phyloP scores from a whole-genome alignment of 805 yeast species.

The Saccharomycopsis babjevae region DNA sequence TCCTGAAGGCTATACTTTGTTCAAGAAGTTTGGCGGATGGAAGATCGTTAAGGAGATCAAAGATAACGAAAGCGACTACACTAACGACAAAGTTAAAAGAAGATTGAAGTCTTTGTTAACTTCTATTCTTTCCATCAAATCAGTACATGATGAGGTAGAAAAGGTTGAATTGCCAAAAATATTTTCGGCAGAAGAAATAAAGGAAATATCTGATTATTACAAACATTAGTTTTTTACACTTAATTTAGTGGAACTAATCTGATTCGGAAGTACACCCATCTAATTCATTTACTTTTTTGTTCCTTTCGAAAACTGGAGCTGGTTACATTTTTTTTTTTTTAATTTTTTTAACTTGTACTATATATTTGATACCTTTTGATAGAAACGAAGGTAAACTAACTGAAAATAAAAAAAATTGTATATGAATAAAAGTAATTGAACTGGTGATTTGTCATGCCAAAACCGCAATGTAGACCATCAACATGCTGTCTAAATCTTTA shows the following conservation, averaged over 20 bases:
- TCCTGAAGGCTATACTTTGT: slow-evolving; percentile 41
- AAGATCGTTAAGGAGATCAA: slow-evolving; percentile 30
- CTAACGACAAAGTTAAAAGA: slow-evolving; percentile 23
- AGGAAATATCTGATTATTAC: background rate
- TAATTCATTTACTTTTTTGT: too few species aligned
- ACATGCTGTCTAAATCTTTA: too few species aligned
- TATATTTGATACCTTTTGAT: too few species aligned
- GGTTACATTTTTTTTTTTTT: too few species aligned
- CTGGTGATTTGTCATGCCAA: too few species aligned
- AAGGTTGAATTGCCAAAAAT: background rate
- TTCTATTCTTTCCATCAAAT: slow-evolving; percentile 38
- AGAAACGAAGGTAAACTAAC: background rate
- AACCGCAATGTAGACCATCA: too few species aligned
- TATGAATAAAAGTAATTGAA: too few species aligned
- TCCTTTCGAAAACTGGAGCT: too few species aligned
- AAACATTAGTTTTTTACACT: background rate
- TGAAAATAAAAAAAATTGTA: too few species aligned
- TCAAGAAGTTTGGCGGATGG: slow-evolving; percentile 58
- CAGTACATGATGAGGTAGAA: background rate
- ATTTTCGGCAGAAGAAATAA: background rate
- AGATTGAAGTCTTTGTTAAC: slow-evolving; percentile 48
- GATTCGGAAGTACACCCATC: too few species aligned
- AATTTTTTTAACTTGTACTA: too few species aligned
- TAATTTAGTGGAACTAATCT: background rate
- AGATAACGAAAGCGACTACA: slow-evolving; percentile 18